A percentile compares a stretch with the other conserved stretches of the same genome.
Conservation (phyloP, 2,329 filamentous ascomycete genomes). For the Phialophora tarda region DNA sequence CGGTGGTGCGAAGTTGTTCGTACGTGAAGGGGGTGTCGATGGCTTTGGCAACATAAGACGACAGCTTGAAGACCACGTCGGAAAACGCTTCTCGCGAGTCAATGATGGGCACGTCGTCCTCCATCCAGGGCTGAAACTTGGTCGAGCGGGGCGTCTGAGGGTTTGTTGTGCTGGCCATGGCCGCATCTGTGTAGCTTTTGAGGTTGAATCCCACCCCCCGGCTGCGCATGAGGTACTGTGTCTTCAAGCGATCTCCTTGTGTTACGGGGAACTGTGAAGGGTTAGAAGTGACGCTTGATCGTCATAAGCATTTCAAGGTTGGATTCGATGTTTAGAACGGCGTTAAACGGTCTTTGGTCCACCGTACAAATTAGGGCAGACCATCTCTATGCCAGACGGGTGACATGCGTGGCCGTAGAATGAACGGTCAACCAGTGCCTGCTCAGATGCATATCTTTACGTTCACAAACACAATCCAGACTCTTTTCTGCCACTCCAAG, state of each 20-base stretch:
- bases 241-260: neutral
- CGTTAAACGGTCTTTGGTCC: neutral
- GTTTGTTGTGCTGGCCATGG: conserved; percentile 24
- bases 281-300: neutral
- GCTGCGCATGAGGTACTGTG: conserved; percentile 21
- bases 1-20: conserved; percentile 51
- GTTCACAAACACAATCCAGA: neutral
- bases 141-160: conserved; percentile 37
- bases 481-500: neutral
- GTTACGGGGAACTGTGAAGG: neutral
- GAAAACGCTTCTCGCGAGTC: conserved; percentile 49
- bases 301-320: neutral
- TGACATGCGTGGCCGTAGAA: neutral
- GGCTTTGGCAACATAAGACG: conserved; percentile 49
- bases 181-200: conserved; percentile 31
- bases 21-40: conserved; percentile 53
- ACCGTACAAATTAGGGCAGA: neutral
- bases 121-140: conserved; percentile 28
- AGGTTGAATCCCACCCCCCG: conserved; percentile 32
- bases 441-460: neutral
- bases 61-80: conserved; percentile 50
- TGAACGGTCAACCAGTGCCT: neutral
- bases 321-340: neutral
- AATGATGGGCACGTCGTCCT: conserved; percentile 48
- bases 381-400: neutral